Base-by-base conservation (phyloP, 2,329 filamentous ascomycete species). In the Venturia effusa region DNA sequence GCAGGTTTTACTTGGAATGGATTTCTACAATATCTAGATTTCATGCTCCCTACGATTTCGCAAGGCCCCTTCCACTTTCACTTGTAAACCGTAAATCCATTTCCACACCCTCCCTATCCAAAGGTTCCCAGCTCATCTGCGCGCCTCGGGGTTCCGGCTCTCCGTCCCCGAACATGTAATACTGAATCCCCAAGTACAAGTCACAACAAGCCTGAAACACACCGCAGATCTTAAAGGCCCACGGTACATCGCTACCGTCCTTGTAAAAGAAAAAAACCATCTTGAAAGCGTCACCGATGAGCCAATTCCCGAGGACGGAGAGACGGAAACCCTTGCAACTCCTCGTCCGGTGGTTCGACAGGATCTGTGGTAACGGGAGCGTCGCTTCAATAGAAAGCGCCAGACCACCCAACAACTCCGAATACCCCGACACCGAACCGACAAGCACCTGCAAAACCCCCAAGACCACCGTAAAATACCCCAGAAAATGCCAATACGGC, bases 281-380 rank as follows among this genome's bases (percentile, higher is more conserved):
- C 81, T 95, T 95, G 86, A 94, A 91, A 10, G 83, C 80, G 74
- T 95, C 90, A 66, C 90, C 90, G 2, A 88, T 77, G 62, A 95
- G 78, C 90, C 90, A 95, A 73, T 87, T 91, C 34, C 80, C 83
- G 65, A 94, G 78, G 4, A 95, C 86, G 7, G 87, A 90, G 13
- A 91, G 71, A 19, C 90, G 83, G 75, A 95, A 91, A 6, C 90
- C 90, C 73, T 85, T 88, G 78, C 88, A 91, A 1, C 88, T 90
- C 66, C 82, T 80, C 4, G 84, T 81, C 40, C 83, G 82, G 67
- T 83, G 79, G 72, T 94, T 94, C 54, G 88, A 78, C 60, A 90
- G 71, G 37, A 94, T 86, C 75, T 95, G 90, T 0, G 90, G 90
- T 13, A 94, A 79, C 3, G 90, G 90, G 32, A 95, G 83, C n/a